Conservation (phyloP, 1,139 yeast species). For the Sugiyamaella neomexicana region DNA sequence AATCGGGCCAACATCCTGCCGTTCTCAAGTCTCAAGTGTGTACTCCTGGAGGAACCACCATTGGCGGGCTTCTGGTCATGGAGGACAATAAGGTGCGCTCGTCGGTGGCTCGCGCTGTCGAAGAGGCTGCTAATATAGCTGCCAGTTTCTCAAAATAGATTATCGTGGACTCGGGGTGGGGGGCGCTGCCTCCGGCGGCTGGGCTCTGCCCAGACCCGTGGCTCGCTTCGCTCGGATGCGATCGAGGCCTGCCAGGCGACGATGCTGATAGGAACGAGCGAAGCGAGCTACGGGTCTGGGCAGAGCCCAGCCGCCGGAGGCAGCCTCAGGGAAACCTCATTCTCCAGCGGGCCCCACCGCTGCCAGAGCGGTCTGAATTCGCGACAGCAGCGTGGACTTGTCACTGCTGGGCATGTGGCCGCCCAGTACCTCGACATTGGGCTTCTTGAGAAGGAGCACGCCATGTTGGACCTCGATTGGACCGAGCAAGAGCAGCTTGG, state of each 20-base stretch:
- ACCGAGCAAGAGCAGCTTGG: slow-evolving; percentile 15
- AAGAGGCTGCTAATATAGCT: slow-evolving; percentile 86
- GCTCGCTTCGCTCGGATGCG: slow-evolving; percentile 7
- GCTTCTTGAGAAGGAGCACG: slow-evolving; percentile 26
- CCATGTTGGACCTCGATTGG: slow-evolving; percentile 25
- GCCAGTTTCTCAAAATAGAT: slow-evolving; percentile 52
- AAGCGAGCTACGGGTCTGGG: background rate
- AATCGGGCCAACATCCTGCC: slow-evolving; percentile 88
- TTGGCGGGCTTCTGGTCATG: slow-evolving; percentile 89
- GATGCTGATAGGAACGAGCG: too few relatives aligned
- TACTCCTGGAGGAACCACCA: slow-evolving; percentile 98
- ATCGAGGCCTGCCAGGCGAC: background rate
- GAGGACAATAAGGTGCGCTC: slow-evolving; percentile 90
- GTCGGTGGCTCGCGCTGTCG: slow-evolving; percentile 83
- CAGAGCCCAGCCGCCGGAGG: background rate
- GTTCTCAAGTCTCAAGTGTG: slow-evolving; percentile 84
- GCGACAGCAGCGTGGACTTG: slow-evolving; percentile 2
- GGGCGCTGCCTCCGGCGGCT: slow-evolving; percentile 13
- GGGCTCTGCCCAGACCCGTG: background rate
- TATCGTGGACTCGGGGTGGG: too few relatives aligned
- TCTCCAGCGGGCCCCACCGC: background rate
- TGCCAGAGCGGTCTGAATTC: background rate
- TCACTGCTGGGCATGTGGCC: slow-evolving; percentile 17
- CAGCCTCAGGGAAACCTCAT: background rate
- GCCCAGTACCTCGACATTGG: slow-evolving; percentile 21